Evolutionary conservation across 176 grass and related monocot species (phyloP), one percentile per base, ranked within the genome.

Genomic region (Rhynchospora tenuis): DNA sequence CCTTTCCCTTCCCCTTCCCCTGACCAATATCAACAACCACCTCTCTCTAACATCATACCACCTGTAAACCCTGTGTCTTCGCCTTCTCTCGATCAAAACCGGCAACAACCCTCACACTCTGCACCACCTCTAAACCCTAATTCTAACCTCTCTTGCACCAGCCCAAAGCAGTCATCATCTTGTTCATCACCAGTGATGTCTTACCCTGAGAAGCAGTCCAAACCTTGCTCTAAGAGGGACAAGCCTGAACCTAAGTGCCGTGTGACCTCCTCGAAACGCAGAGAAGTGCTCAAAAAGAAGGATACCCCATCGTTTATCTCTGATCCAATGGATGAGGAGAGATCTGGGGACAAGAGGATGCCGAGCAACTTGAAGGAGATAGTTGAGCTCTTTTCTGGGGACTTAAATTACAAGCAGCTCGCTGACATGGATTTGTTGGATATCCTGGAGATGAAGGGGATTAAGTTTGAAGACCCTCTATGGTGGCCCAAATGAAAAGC

Each of bases 371-470:
- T 68, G n/a, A 82, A 82, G 47, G 80, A 51, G 61, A 38, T 82
- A 50, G 52, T 82, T 67, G 80, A 82, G 60, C 42, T 82, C 12
- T 67, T 64, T 64, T 82, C 80, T 82, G 80, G 79, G 14, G 42
- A 82, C 62, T 82, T 82, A 3, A 16, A 82, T 65, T 44, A 13
- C 13, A 82, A 82, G 19, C n/a, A 19, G 60, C 10, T 15, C 67
- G 80, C 13, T 67, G 46, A 82, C 23, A 68, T 82, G n/a, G 80
- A 82, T 82, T 65, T 82, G 43, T 64, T 82, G 61, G 45, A 54
- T 50, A 15, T 33, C 8, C 11, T 50, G 20, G 47, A 82, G 80
- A 82, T 82, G 60, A 68, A 82, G 17, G 80, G 59, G 63, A 47
- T 82, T 48, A 50, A 1, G 22, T 64, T 51, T 65, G 80, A 82